phyloP scores from a whole-genome alignment of 139 green algal species.

The Asterochloris erici region DNA sequence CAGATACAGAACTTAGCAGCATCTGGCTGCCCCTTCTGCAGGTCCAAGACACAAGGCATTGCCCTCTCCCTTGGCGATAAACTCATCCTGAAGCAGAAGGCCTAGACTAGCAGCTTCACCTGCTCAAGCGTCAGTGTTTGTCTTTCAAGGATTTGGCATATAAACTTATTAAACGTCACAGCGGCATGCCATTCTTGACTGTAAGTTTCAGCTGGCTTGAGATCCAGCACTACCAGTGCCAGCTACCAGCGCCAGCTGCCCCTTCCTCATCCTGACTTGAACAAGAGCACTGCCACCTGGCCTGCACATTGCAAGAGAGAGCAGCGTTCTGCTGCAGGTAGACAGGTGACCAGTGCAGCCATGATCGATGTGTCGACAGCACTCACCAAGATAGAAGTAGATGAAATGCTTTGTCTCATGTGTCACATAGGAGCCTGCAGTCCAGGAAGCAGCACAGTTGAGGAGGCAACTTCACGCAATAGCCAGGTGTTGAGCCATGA shows the following conservation, averaged over 20 bases:
- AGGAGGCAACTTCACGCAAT: not conserved
- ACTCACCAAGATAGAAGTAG: conserved; percentile 91
- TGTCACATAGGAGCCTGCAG: conserved; percentile 92
- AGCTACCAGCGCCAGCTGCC: not conserved
- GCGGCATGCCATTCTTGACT: too few species aligned
- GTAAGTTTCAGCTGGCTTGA: too few species aligned
- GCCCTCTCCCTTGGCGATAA: conserved; percentile 95
- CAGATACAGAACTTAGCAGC: not conserved
- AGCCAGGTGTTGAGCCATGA: not conserved
- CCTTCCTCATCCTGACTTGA: conserved; percentile 91
- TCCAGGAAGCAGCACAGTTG: not conserved
- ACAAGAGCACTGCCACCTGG: conserved; percentile 87
- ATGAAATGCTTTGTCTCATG: conserved; percentile 99
- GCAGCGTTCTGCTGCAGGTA: not conserved
- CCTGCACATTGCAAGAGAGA: conserved; percentile 23
- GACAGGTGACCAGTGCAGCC: not conserved
- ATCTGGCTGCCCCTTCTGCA: conserved; percentile 1
- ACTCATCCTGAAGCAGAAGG: conserved; percentile 98
- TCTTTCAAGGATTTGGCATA: not conserved
- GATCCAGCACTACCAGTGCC: too few species aligned
- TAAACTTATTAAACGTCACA: too few species aligned
- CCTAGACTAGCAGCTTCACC: not conserved
- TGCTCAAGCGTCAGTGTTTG: not conserved
- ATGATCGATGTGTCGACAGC: not conserved
- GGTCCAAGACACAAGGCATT: conserved; percentile 81